A percentile compares a stretch with the other conserved stretches of the same genome.
Evolutionary conservation across 2,329 filamentous ascomycete genomes (phyloP).

Genomic region (Colletotrichum musicola): DNA sequence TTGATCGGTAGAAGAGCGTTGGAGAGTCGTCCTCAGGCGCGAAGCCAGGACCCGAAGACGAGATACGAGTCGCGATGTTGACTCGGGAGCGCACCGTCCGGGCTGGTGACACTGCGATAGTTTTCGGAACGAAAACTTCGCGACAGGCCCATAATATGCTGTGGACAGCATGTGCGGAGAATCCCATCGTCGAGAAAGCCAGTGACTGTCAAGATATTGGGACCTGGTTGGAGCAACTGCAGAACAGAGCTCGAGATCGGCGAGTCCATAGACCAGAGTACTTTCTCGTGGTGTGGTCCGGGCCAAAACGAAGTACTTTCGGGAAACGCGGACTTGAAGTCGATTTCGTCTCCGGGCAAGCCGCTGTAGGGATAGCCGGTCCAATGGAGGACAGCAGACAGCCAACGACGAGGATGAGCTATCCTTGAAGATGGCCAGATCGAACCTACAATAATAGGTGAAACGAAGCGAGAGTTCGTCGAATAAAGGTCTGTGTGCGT

Average conservation of each 20-base stretch:
- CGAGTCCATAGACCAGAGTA: background rate
- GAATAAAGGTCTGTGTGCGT: conserved; percentile 28
- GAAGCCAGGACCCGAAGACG: conserved; percentile 12
- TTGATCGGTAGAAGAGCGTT: background rate
- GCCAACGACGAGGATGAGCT: background rate
- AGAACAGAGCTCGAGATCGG: background rate
- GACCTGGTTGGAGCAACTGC: background rate
- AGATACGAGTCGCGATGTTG: background rate
- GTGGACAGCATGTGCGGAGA: background rate
- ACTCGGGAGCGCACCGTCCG: background rate
- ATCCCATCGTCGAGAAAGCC: background rate
- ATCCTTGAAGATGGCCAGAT: conserved; percentile 14
- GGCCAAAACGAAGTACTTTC: conserved; percentile 11
- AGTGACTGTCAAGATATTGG: background rate
- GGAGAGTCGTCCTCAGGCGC: background rate
- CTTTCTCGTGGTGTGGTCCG: conserved; percentile 17
- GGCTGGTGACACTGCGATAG: background rate
- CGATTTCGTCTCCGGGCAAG: conserved; percentile 16
- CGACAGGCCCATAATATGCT: background rate
- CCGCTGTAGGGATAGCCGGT: conserved; percentile 15
- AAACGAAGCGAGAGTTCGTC: conserved; percentile 35
- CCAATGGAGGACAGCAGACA: conserved; percentile 1
- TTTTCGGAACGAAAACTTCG: background rate
- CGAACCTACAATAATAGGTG: conserved; percentile 24
- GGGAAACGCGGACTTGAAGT: conserved; percentile 1